phyloP scores from a whole-genome alignment of 2,329 filamentous ascomycete genomes.

The Xylariaceae sp. region DNA sequence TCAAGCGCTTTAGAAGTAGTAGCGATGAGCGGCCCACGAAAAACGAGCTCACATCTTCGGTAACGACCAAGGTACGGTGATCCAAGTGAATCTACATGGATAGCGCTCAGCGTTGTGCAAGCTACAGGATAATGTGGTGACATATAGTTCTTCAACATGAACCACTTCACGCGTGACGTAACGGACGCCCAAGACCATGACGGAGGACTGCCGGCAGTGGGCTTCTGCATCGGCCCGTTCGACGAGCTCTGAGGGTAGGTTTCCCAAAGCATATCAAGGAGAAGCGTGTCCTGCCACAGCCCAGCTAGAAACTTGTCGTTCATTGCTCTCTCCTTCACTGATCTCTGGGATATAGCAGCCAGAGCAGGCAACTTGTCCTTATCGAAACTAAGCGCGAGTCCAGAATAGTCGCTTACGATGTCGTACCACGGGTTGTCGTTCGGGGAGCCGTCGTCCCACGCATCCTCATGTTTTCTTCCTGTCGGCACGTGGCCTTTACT shows the following conservation, averaged over 20 bases:
- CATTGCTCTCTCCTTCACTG: not conserved
- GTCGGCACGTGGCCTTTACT: not conserved
- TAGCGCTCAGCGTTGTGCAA: not conserved
- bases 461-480: not conserved
- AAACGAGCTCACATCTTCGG: not conserved
- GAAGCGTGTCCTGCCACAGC: slow-evolving; percentile 17
- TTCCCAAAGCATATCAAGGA: slow-evolving; percentile 20
- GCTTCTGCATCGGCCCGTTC: slow-evolving; percentile 1
- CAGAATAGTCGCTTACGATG: slow-evolving; percentile 15
- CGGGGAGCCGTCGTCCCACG: slow-evolving; percentile 5
- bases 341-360: slow-evolving; percentile 19
- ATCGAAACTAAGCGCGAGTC: slow-evolving; percentile 19
- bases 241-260: slow-evolving; percentile 7
- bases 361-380: slow-evolving; percentile 23
- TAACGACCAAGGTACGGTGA: slow-evolving; percentile 7
- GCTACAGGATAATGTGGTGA: slow-evolving; percentile 3
- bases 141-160: slow-evolving; percentile 19
- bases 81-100: slow-evolving; percentile 6
- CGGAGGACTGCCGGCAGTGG: not conserved
- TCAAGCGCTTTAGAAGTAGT: slow-evolving; percentile 14
- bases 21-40: slow-evolving; percentile 2
- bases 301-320: slow-evolving; percentile 15
- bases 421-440: slow-evolving; percentile 18
- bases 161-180: slow-evolving; percentile 16
- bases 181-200: slow-evolving; percentile 27